Evolutionary conservation across 768 basidiomycete species (phyloP).

Genomic region (Mrakia frigida): DNA sequence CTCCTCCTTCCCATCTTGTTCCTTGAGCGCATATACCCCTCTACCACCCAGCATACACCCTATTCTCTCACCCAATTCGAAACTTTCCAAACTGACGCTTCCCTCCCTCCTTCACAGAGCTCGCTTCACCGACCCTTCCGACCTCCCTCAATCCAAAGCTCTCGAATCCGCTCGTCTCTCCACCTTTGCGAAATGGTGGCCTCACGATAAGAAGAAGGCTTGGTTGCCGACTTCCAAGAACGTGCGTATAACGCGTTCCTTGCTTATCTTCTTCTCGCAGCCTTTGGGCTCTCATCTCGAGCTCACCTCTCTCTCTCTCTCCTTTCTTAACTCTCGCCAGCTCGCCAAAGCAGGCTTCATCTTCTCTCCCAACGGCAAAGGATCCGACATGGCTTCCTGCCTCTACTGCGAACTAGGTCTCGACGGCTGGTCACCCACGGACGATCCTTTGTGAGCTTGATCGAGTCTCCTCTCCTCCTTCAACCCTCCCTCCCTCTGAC

Average conservation of each 20-base stretch:
- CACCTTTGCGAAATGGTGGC: slow-evolving; percentile 43
- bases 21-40: background rate
- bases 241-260: slow-evolving; percentile 33
- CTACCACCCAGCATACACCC: background rate
- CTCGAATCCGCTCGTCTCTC: slow-evolving; percentile 34
- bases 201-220: slow-evolving; percentile 41
- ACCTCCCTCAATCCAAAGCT: slow-evolving; percentile 37
- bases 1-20: background rate
- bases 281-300: background rate
- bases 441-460: slow-evolving; percentile 71
- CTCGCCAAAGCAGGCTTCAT: slow-evolving; percentile 88
- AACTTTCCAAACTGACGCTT: background rate
- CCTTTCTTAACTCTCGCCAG: slow-evolving; percentile 46
- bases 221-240: slow-evolving; percentile 41
- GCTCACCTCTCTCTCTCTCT: background rate
- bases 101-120: slow-evolving; percentile 6
- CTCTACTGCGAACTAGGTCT: slow-evolving; percentile 75
- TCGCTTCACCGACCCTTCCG: slow-evolving; percentile 27
- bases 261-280: background rate
- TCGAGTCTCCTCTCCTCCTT: background rate
- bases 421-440: slow-evolving; percentile 78
- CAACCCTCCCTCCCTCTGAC: background rate
- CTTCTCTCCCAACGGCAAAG: slow-evolving; percentile 60
- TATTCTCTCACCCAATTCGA: background rate
- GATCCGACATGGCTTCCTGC: slow-evolving; percentile 77